Evolutionary conservation across 177 flowering plant genomes (phyloP).

Genomic region (Telopea speciosissima): DNA sequence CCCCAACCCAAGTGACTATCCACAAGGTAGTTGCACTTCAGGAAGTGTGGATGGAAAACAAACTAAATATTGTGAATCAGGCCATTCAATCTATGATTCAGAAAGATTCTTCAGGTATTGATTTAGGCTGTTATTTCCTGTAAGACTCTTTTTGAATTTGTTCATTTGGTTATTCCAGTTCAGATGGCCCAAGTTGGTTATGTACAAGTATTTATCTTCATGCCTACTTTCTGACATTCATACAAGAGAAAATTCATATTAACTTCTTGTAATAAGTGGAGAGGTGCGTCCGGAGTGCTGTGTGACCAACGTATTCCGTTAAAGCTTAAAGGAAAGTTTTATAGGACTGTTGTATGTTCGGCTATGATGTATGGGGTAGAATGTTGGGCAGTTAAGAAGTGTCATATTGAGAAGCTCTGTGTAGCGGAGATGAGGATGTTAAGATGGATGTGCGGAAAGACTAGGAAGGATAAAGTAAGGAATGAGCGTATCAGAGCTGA

Average conservation of each 20-base stretch:
- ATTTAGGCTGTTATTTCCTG: not conserved
- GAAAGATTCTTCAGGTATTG: constrained; percentile 43
- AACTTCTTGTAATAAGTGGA: too few species aligned
- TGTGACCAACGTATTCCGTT: too few species aligned
- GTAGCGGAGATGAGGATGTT: too few species aligned
- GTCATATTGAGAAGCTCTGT: too few species aligned
- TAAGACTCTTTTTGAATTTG: not conserved
- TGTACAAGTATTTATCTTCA: not conserved
- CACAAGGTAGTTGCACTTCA: constrained; percentile 16
- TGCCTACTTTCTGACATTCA: not conserved
- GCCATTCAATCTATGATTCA: constrained; percentile 21
- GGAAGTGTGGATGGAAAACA: constrained; percentile 14
- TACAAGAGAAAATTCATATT: not conserved
- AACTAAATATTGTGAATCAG: constrained; percentile 22
- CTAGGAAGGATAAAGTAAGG: too few species aligned
- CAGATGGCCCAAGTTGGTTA: not conserved
- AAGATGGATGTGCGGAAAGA: too few species aligned
- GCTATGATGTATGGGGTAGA: too few species aligned
- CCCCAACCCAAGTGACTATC: constrained; percentile 11
- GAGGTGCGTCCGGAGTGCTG: too few species aligned
- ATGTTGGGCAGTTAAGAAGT: too few species aligned
- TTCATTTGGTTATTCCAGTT: not conserved
- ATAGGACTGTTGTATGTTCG: too few species aligned
- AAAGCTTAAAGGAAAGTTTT: too few species aligned
- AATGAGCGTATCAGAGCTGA: too few species aligned